Base-by-base conservation (phyloP, 169 alveolate species). In the Besnoitia besnoiti region DNA sequence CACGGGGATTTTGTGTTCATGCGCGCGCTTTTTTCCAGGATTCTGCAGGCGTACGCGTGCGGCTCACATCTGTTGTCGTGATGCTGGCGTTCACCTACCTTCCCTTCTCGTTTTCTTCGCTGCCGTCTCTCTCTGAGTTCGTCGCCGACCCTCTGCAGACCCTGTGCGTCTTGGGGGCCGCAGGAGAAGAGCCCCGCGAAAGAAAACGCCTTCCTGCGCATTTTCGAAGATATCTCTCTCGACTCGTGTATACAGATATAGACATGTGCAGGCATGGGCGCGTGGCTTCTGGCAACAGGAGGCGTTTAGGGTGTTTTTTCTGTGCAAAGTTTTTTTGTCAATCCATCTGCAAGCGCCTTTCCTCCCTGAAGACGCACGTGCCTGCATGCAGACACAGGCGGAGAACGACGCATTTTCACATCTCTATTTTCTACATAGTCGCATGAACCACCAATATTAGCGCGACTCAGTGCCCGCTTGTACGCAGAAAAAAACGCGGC, bases 21-120 rank as follows among this genome's bases (percentile, higher is more conserved):
- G 12, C 5, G 5, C 14, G 5, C 55, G 55, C 35, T 7, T 4
- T 12, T 10, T 16, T 19, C 14, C 80, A 67, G 80, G 44, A 67
- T 16, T 7, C 7, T 19, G 14, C 27, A 19, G n/a, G 82, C 39
- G 39, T 73, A 8, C 82, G 82, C 39, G 82, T n/a, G 0, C 82
- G 39, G 19, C 46, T 73, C 8, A 73, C 82, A 30, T n/a, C 47
- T 35, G 82, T 42, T 16, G 82, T n/a, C 4, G 82, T 37, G 24
- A 73, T 73, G 82, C 39, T 73, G 82, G 82, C 82, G 2, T 73
- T 73, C 46, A 37, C 82, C 16, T 73, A n/a, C n/a, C 82, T 73
- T 5, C 82, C 82, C n/a, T 73, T 73, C n/a, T 73, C 82, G 27
- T 73, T 73, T 30, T n/a, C 46, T 7, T 73, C 82, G 8, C 39